Conservation (phyloP, 1,284 basidiomycete genomes). For the Xanthoconium separans region DNA sequence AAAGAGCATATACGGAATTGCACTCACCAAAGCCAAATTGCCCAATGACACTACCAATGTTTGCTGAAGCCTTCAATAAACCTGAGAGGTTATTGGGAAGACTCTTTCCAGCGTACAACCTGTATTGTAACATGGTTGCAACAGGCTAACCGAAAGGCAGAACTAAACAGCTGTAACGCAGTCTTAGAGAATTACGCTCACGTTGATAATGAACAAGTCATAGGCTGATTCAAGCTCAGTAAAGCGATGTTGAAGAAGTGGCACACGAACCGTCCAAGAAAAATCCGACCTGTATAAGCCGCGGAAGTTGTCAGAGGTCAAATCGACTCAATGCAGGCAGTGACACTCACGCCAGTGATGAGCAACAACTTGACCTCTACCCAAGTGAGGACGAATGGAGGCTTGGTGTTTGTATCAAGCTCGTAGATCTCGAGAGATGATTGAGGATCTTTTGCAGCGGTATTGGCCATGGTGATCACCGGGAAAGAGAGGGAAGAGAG, state of each 20-base stretch:
- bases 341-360: conserved; percentile 54
- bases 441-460: background rate
- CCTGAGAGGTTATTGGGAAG: conserved; percentile 62
- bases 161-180: background rate
- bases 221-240: conserved; percentile 47
- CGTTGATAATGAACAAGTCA: conserved; percentile 79
- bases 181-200: conserved; percentile 27
- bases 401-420: conserved; percentile 39
- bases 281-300: conserved; percentile 52
- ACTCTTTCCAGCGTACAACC: conserved; percentile 54
- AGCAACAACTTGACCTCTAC: conserved; percentile 57
- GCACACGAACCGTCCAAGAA: conserved; percentile 59
- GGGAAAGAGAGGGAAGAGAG: background rate
- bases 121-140: conserved; percentile 73
- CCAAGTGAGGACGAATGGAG: conserved; percentile 45
- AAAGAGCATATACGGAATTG: background rate
- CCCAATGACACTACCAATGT: conserved; percentile 74
- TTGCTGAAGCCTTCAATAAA: conserved; percentile 66
- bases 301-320: background rate
- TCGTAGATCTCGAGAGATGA: conserved; percentile 46
- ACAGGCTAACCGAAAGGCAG: conserved; percentile 50
- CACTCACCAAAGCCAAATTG: conserved; percentile 64
- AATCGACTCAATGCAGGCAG: conserved; percentile 1
- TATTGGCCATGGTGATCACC: conserved; percentile 12
- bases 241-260: background rate